phyloP scores from a whole-genome alignment of 164 flowering plant genomes.

The Stephania yunnanensis region DNA sequence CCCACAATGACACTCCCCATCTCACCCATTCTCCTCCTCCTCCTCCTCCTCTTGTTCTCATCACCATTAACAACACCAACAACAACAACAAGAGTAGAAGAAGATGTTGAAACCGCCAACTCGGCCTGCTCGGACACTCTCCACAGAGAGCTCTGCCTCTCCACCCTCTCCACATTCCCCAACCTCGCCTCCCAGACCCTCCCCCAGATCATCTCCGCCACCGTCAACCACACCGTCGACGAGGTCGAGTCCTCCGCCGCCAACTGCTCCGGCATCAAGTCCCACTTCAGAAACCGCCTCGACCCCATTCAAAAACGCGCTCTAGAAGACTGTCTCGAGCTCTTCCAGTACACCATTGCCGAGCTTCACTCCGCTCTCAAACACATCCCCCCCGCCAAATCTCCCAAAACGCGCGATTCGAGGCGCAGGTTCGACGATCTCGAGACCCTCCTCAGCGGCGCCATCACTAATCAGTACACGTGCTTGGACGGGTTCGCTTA shows the following conservation, averaged over 20 bases:
- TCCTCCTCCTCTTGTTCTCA: neutral
- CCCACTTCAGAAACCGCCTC: constrained; percentile 17
- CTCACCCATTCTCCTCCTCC: neutral
- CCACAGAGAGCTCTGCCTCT: constrained; percentile 64
- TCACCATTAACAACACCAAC: neutral
- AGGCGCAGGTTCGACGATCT: constrained; percentile 21
- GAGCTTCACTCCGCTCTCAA: constrained; percentile 34
- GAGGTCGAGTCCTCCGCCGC: constrained; percentile 36
- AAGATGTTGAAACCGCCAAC: constrained; percentile 32
- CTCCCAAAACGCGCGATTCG: neutral
- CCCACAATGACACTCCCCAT: neutral
- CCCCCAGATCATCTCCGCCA: constrained; percentile 42
- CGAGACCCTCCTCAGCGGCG: constrained; percentile 64
- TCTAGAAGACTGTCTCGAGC: constrained; percentile 70
- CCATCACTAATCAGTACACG: constrained; percentile 80
- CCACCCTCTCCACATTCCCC: constrained; percentile 54
- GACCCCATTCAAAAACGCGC: constrained; percentile 36
- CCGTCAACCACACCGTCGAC: constrained; percentile 34
- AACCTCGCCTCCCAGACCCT: constrained; percentile 41
- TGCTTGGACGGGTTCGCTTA: constrained; percentile 80
- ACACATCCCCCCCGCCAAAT: constrained; percentile 29
- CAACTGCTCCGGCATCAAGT: constrained; percentile 40
- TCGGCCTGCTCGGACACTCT: constrained; percentile 60
- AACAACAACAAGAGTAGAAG: constrained; percentile 11
- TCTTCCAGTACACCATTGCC: constrained; percentile 40